Evolutionary conservation across 164 flowering plant species (phyloP).

Genomic region (Magnolia changhungtana): DNA sequence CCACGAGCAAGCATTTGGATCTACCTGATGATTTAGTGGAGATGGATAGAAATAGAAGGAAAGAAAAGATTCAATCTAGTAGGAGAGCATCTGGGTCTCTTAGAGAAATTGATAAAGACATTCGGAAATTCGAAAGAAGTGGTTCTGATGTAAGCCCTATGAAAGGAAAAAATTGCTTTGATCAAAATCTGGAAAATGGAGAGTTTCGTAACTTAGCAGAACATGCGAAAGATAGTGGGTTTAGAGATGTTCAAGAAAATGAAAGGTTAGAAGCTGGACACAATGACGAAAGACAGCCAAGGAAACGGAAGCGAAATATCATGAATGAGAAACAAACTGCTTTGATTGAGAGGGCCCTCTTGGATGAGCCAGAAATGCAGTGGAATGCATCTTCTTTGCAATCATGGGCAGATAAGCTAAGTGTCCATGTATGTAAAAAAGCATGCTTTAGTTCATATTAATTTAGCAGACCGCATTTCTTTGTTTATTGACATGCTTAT

Average conservation of each 20-base stretch:
- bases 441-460: not conserved
- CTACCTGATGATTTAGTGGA: constrained; percentile 24
- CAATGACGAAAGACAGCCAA: constrained; percentile 60
- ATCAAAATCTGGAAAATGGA: constrained; percentile 33
- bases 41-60: constrained; percentile 22
- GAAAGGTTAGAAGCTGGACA: constrained; percentile 44
- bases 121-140: constrained; percentile 56
- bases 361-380: constrained; percentile 93
- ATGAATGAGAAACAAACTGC: constrained; percentile 80
- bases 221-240: constrained; percentile 32
- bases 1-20: constrained; percentile 17
- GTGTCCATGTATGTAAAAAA: constrained; percentile 56
- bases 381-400: constrained; percentile 62
- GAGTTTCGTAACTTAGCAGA: constrained; percentile 30
- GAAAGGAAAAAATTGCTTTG: constrained; percentile 41
- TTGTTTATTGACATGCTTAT: not conserved
- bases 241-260: constrained; percentile 35
- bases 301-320: constrained; percentile 80
- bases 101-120: constrained; percentile 49
- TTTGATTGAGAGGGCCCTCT: constrained; percentile 70
- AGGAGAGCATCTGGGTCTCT: constrained; percentile 24
- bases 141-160: constrained; percentile 63
- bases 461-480: constrained; percentile 1
- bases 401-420: constrained; percentile 80
- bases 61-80: constrained; percentile 24